These are phyloP conservation scores for Dryadomyces quercivorus DNA, from an alignment of 2,329 filamentous ascomycete genomes.

Conservation along the genomic window DNA sequence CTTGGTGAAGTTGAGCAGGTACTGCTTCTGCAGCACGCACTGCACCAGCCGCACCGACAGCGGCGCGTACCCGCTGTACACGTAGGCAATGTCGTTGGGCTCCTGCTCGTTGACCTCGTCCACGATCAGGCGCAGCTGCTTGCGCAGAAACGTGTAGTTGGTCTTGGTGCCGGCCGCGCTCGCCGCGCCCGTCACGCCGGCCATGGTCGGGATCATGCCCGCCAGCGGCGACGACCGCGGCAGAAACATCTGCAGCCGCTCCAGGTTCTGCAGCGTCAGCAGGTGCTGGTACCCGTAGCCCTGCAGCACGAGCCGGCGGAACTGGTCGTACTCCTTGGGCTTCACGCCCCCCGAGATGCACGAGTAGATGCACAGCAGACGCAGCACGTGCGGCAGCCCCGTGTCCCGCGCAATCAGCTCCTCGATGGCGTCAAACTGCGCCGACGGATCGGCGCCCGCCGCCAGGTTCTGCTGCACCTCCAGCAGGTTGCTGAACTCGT, in stretches of 20 bases:
- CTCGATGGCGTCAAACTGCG: constrained; percentile 82
- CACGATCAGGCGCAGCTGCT: constrained; percentile 76
- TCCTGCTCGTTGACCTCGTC: constrained; percentile 95
- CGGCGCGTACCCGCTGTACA: constrained; percentile 94
- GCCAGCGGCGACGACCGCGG: constrained; percentile 65
- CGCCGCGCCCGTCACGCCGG: constrained; percentile 39
- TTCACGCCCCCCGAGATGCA: constrained; percentile 82
- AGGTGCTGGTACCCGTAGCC: constrained; percentile 94
- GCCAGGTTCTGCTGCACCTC: constrained; percentile 95
- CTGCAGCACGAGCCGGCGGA: constrained; percentile 77
- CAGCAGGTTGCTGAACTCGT: constrained; percentile 75
- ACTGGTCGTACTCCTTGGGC: constrained; percentile 76
- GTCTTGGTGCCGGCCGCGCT: constrained; percentile 54
- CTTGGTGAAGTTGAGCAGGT: constrained; percentile 60
- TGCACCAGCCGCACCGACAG: constrained; percentile 85
- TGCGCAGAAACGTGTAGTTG: constrained; percentile 82
- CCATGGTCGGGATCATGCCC: constrained; percentile 57
- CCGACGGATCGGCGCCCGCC: constrained; percentile 76
- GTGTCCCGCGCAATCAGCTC: constrained; percentile 87
- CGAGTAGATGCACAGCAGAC: constrained; percentile 82
- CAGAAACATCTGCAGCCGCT: constrained; percentile 78
- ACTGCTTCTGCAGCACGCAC: constrained; percentile 82
- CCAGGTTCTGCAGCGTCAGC: constrained; percentile 74
- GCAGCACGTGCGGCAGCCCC: constrained; percentile 67
- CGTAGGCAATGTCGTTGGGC: constrained; percentile 91